Conservation (phyloP, 2,329 filamentous ascomycete species). For the Trichoderma arundinaceum region DNA sequence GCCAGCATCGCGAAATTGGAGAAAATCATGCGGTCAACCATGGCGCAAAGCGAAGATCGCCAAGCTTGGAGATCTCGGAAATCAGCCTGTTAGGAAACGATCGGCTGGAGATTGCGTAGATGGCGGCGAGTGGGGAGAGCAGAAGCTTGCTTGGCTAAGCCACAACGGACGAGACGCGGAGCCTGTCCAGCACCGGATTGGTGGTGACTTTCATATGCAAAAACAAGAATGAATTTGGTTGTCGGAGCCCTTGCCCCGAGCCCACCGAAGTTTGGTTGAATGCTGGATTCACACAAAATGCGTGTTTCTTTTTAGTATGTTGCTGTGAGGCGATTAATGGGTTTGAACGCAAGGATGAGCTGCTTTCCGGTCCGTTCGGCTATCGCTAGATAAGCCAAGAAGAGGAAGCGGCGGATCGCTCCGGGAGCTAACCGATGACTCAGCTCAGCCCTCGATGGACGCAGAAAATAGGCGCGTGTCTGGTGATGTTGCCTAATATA, state of each 20-base stretch:
- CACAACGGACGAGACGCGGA: no score
- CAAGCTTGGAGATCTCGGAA: slow-evolving; percentile 16
- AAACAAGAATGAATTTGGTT: not conserved
- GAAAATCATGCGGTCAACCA: slow-evolving; percentile 11
- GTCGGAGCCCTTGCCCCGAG: not conserved
- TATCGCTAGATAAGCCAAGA: not conserved
- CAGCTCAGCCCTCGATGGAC: not conserved
- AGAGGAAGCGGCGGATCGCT: not conserved
- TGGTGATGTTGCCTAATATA: no score
- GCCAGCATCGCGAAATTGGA: not conserved
- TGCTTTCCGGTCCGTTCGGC: not conserved
- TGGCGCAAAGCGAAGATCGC: slow-evolving; percentile 16
- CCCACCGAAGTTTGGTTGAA: not conserved
- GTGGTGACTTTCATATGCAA: not conserved
- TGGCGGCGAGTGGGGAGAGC: slow-evolving; percentile 9
- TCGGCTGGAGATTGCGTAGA: slow-evolving; percentile 26
- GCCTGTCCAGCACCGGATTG: no score
- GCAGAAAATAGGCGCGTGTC: not conserved
- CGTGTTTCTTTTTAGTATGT: not conserved
- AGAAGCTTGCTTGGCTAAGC: slow-evolving; percentile 19
- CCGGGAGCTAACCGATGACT: slow-evolving; percentile 4
- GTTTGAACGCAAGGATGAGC: not conserved
- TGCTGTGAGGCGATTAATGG: not conserved
- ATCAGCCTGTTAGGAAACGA: slow-evolving; percentile 3
- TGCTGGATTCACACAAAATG: not conserved